Evolutionary conservation across 2,329 filamentous ascomycete species (phyloP), one percentile per base, ranked within the genome.

Genomic region (Ophiostoma montium): DNA sequence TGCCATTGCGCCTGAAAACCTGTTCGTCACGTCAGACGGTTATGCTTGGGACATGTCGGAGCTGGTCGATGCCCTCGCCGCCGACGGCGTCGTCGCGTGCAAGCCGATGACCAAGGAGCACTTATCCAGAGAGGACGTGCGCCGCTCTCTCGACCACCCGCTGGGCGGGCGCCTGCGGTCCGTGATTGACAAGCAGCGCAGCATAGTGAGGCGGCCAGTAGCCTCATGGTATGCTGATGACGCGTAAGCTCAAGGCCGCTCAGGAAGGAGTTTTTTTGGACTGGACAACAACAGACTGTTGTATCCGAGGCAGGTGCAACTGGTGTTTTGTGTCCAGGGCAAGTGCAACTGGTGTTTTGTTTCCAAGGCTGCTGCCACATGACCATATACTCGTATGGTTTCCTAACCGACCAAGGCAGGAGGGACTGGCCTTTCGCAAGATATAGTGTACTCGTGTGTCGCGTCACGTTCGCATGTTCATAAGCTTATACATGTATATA

Each of bases 1-100:
- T 8, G 46, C 52, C 27, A 54, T 56, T 16, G 35, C 48, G n/a
- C 35, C 36, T 11, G 51, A 19, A 12, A 49, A 48, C n/a, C 45
- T 56, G 38, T 33, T 56, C 18, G 54, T 53, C 12, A 56, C 52
- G 12, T 45, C 50, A 16, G 54, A 56, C 52, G 54, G 53, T 47
- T 56, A 54, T 36, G 54, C 52, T 35, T 55, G 52, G 64, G 86
- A 94, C 35, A 55, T 63, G 50, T 54, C 59, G 52, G 56, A 58
- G 49, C 48, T 63, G 13, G 57, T 57, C 15, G 55, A 59, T 41
- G 56, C 58, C 4, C 55, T 63, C 35, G 39, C 46, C 33, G 46
- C 46, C 49, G 55, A 57, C 47, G 39, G 50, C 35, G 59, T 58
- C 44, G 58, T 62, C 21, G 61, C 61, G 59, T 57, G 60, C 39